A percentile compares a stretch with the other conserved stretches of the same genome.
Evolutionary conservation across 2,329 filamentous ascomycete species (phyloP).

Genomic region (Xylaria multiplex): DNA sequence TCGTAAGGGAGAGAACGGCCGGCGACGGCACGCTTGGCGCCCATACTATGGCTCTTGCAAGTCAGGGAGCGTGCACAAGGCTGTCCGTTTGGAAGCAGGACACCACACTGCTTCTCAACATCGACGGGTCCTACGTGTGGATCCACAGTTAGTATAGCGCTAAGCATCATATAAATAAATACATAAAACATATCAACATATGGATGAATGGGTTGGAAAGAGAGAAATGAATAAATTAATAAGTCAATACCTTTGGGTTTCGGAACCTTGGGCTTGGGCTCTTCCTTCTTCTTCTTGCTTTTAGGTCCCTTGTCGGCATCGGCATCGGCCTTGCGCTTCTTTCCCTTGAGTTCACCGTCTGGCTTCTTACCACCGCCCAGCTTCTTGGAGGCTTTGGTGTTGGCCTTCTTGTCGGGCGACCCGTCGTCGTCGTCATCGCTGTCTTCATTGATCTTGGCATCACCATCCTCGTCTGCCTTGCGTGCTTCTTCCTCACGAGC

Average conservation of each 20-base stretch:
- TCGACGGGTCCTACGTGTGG: conserved; percentile 76
- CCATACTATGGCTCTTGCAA: conserved; percentile 96
- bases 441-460: conserved; percentile 53
- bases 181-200: not conserved
- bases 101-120: conserved; percentile 93
- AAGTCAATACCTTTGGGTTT: conserved; percentile 77
- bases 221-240: not conserved
- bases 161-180: not conserved
- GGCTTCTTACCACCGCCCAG: conserved; percentile 69
- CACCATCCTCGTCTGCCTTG: conserved; percentile 60
- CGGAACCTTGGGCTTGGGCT: conserved; percentile 81
- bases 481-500: conserved; percentile 66
- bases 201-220: not conserved
- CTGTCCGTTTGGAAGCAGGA: conserved; percentile 83
- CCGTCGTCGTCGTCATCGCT: conserved; percentile 62
- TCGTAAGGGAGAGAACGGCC: conserved; percentile 90
- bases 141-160: conserved; percentile 14
- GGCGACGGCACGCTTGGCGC: conserved; percentile 87
- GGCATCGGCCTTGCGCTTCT: conserved; percentile 80
- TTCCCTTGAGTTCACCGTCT: conserved; percentile 73
- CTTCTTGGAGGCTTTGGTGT: conserved; percentile 65
- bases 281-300: conserved; percentile 94
- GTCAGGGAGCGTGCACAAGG: conserved; percentile 89
- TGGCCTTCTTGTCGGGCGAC: conserved; percentile 54
- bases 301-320: conserved; percentile 86